These are phyloP conservation scores for Teratosphaeria gauchensis DNA, from an alignment of 2,329 filamentous ascomycete species.

Conservation along the genomic window DNA sequence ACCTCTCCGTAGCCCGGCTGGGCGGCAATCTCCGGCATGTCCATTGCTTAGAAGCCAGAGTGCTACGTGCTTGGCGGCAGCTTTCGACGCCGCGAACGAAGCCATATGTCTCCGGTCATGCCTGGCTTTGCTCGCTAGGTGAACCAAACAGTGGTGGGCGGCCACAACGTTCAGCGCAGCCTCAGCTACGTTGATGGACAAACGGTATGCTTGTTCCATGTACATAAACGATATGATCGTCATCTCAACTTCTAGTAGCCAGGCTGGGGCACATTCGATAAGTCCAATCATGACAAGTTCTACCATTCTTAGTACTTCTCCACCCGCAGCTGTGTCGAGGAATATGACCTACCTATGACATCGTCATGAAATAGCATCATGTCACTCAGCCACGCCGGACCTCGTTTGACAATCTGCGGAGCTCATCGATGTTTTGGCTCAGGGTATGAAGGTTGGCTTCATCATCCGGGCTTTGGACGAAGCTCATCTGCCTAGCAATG, in stretches of 20 bases:
- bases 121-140: no score
- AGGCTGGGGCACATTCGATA: not conserved
- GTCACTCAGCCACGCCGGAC: constrained; percentile 18
- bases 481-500: constrained; percentile 15
- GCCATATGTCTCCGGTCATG: no score
- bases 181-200: no score
- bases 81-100: not conserved
- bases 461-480: constrained; percentile 16
- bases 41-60: not conserved
- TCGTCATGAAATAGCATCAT: not conserved
- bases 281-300: not conserved
- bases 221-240: no score
- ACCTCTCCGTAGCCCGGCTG: not conserved
- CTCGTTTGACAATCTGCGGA: constrained; percentile 17
- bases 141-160: no score
- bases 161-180: no score
- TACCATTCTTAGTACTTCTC: not conserved
- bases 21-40: not conserved
- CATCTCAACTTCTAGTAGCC: no score
- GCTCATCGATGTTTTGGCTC: constrained; percentile 17
- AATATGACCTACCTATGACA: constrained; percentile 4
- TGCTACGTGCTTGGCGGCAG: not conserved
- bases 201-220: no score
- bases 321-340: not conserved
- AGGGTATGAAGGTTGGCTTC: constrained; percentile 14